phyloP scores from a whole-genome alignment of 768 basidiomycete species.

The Baorangia bicolor region DNA sequence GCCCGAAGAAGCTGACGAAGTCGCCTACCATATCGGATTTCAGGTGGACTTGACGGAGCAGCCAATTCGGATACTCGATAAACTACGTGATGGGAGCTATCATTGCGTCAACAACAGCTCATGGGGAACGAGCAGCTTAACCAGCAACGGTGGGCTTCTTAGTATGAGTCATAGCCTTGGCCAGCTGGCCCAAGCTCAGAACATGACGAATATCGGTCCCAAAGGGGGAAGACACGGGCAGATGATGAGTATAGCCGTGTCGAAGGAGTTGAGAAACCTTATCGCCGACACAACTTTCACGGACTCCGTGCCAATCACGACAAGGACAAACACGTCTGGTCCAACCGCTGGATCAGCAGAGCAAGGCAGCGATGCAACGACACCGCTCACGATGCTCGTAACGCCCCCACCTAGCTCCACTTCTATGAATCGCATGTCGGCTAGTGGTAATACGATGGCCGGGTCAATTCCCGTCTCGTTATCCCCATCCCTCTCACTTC shows the following conservation, averaged over 20 bases:
- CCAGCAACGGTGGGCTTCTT: background rate
- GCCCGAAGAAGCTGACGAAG: conserved; percentile 61
- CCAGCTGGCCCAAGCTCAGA: conserved; percentile 17
- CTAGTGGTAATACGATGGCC: conserved; percentile 17
- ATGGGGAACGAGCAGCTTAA: conserved; percentile 4
- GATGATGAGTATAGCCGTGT: conserved; percentile 39
- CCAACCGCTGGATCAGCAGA: conserved; percentile 17
- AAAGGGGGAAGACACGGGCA: conserved; percentile 27
- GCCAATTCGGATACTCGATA: conserved; percentile 79
- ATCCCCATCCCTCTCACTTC: conserved; percentile 30
- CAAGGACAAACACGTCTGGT: conserved; percentile 37
- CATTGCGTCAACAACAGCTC: conserved; percentile 54
- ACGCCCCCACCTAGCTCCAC: conserved; percentile 14
- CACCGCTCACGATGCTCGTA: conserved; percentile 22
- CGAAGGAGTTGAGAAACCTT: conserved; percentile 51
- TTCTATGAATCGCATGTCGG: conserved; percentile 15
- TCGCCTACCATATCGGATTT: conserved; percentile 90
- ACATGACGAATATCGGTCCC: conserved; percentile 18
- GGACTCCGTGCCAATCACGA: conserved; percentile 45
- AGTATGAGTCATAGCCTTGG: background rate
- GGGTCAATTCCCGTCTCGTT: conserved; percentile 47
- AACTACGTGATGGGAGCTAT: conserved; percentile 75
- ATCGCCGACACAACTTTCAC: conserved; percentile 49
- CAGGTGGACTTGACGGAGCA: conserved; percentile 91
- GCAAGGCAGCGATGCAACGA: conserved; percentile 8